Evolutionary conservation across 805 yeast genomes (phyloP), one percentile per base, ranked within the genome.

Genomic region (Schwanniomyces polymorphus): DNA sequence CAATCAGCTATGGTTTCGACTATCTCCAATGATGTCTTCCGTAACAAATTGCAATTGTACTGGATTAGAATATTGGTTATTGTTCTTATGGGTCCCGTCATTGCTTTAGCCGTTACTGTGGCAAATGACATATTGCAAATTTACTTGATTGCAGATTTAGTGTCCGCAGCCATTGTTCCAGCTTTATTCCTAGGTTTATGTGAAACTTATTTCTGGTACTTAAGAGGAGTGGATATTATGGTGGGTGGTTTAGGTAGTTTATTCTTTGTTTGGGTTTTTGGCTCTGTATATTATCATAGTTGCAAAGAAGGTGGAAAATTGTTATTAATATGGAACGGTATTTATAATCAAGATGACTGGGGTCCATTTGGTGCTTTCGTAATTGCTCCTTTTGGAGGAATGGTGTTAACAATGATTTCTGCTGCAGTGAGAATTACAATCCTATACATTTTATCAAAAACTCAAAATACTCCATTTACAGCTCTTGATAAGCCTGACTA

Each of bases 301-400:
- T 92, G 96, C 8, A 65, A 68, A 44, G 88, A 84, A 50, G 97
- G 97, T 57, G 97, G 86, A 14, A 76, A 76, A 51, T 74, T 91
- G 43, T 68, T 91, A 44, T 70, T 91, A 48, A 75, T 91, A 44
- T 80, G 85, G 82, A 83, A 86, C 57, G 97, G 97, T 38, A 70
- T 91, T 25, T 91, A 91, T 59, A 72, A 77, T 51, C 72, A 79
- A 5, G 79, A 77, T 42, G 97, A 91, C 61, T 91, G 97, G 97
- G 88, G 95, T 57, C 84, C 96, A 0, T 91, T 91, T 70, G 97
- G 96, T 21, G 97, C 97, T 1, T 91, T 91, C 67, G 92, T 88
- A 6, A 87, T 85, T 51, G 94, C 97, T 1, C 97, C 97, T 5
- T 75, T 84, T 35, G 95, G 92, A 25, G 90, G 92, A 9, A 53